phyloP scores from a whole-genome alignment of 345 rosid genomes.

The Eucalyptus coolabah region DNA sequence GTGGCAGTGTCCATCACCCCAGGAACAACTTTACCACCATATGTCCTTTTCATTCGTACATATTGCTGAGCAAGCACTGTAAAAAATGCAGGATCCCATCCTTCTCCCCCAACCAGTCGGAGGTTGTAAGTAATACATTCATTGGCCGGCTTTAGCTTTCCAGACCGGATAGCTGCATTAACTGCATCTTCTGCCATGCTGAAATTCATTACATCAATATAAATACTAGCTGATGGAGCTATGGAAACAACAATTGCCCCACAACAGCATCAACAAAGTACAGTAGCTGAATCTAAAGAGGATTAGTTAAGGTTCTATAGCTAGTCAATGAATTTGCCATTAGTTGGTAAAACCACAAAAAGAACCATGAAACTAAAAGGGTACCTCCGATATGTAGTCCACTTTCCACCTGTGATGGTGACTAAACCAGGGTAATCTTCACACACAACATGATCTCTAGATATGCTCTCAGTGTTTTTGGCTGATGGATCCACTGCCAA shows the following conservation, averaged over 20 bases:
- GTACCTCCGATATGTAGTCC: constrained; percentile 97
- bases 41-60: constrained; percentile 72
- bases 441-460: constrained; percentile 88
- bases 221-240: not conserved
- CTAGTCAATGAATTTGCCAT: not conserved
- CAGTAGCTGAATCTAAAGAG: not conserved
- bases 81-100: constrained; percentile 87
- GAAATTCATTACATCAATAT: constrained; percentile 27
- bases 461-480: constrained; percentile 88
- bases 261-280: not conserved
- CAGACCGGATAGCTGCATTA: constrained; percentile 78
- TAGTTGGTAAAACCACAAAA: not conserved
- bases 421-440: constrained; percentile 93
- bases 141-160: constrained; percentile 55
- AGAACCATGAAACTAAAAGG: not conserved
- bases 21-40: constrained; percentile 74
- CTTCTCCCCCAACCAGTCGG: constrained; percentile 68
- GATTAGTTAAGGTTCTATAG: not conserved
- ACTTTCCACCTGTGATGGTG: constrained; percentile 97
- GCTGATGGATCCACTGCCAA: constrained; percentile 84
- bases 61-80: constrained; percentile 85
- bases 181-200: constrained; percentile 99
- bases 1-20: constrained; percentile 80
- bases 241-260: not conserved
- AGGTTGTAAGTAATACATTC: constrained; percentile 56